Base-by-base conservation (phyloP, 225 moss, liverwort and hornwort species). In the Pseudisothecium myosuroides region DNA sequence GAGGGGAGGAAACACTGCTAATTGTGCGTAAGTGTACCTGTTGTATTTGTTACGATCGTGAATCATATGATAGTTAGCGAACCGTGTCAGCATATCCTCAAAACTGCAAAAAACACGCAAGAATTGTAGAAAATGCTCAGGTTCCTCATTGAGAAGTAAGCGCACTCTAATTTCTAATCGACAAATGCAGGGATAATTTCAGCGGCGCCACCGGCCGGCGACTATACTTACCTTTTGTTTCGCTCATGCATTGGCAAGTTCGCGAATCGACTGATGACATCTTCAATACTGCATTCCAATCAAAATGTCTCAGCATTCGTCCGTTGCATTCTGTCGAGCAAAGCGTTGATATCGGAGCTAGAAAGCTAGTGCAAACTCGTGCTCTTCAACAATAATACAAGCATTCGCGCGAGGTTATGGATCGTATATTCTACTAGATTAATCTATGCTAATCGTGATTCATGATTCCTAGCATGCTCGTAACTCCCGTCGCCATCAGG, bases 11-110 rank as follows among this genome's bases (percentile, higher is more conserved):
- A 80, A 83, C 12, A 26, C 28, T 74, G 58, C 36, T 10, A 64
- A 73, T 15, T 32, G 47, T 65, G 82, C 87, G 87, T 49, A 90
- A 88, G 75, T 88, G 75, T 78, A 94, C 94, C 93, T 93, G 87
- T 79, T 92, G 74, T 92, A 94, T 34, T 94, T 94, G 93, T 61
- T 91, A 88, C 91, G 94, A 88, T 94, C 94, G 91, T 93, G 93
- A 63, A 82, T 92, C 94, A 94, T 94, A 50, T 94, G 92, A 88
- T 49, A 49, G 24, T 90, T 93, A 87, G 94, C 89, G 92, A 94
- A 93, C 77, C 94, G 92, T 56, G 94, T 94, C 92, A 94, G 89
- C 94, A 94, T 94, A 88, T 94, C 94, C 92, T 94, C 94, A 88
- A 94, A 94, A 92, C 93, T 94, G 92, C 74, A 20, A 41, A 41